Base-by-base conservation (phyloP, 1,284 basidiomycete species). In the Trichosporon inkin region DNA sequence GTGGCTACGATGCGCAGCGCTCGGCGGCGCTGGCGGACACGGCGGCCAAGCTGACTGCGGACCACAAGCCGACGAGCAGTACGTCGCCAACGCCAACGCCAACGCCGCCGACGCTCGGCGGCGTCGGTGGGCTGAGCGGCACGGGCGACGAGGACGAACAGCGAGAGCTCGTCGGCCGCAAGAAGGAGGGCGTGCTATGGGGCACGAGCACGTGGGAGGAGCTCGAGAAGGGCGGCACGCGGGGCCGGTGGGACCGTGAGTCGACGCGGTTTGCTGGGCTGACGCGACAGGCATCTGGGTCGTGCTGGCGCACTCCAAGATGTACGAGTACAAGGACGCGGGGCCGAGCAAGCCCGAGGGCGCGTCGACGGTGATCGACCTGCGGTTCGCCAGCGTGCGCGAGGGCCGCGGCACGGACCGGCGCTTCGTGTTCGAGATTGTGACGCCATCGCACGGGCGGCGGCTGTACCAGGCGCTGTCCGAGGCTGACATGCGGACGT, bases 401-500 rank as follows among this genome's bases (percentile, higher is more conserved):
- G 76, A 79, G 58, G 78, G 76, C 1, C 64, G 78, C 47, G 76
- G 74, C 7, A 79, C 76, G 6, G 78, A 78, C 56, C 62, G 78
- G 17, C 66, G 76, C 3, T 78, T 77, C 54, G 77, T 75, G 3
- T 83, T 83, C 64, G 82, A 82, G 68, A 77, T 83, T 20, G 76
- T 82, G 20, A 82, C 82, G 4, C 79, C 81, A 1, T 74, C 78
- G 41, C 71, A 76, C 32, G 72, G 75, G 10, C 69, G 80, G 19
- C 65, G 82, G 32, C 71, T 82, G 64, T 83, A 81, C 67, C 82
- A 83, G 66, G 80, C 82, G 2, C 75, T 78, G 0, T 79, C 77
- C 1, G 78, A 81, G 6, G 62, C 68, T 0, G 79, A 80, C 52
- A 80, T 81, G 75, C 73, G 78, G 71, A 71, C 78, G 55, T 83